Percentiles rank a stretch among this genome's conserved stretches.
Conservation (phyloP, 164 flowering plant genomes). For the Dillenia turbinata region DNA sequence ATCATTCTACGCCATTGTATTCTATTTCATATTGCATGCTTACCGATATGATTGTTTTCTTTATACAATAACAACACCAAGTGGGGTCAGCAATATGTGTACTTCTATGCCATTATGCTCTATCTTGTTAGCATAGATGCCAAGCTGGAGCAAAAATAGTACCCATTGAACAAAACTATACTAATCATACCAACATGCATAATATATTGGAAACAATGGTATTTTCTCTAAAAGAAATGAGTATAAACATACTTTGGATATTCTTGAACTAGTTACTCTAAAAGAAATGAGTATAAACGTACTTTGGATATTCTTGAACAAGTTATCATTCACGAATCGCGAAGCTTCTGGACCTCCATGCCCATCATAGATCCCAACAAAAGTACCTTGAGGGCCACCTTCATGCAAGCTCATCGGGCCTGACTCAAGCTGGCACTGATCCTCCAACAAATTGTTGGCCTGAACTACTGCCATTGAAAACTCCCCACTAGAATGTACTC, state of each 20-base stretch:
- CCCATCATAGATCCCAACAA: conserved; percentile 90
- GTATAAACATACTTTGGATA: conserved; percentile 59
- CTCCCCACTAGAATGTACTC: conserved; percentile 73
- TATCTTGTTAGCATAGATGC: background rate
- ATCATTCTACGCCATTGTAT: too few species aligned
- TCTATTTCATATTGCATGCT: too few species aligned
- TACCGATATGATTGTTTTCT: too few species aligned
- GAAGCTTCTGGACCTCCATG: conserved; percentile 97
- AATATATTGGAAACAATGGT: too few species aligned
- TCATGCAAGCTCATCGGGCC: conserved; percentile 68
- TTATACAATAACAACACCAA: too few species aligned
- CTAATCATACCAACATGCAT: too few species aligned
- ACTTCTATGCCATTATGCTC: background rate
- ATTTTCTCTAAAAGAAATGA: background rate
- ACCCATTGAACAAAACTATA: too few species aligned
- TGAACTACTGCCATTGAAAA: conserved; percentile 90
- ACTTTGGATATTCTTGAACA: conserved; percentile 73
- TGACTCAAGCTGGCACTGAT: conserved; percentile 80
- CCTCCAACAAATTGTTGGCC: conserved; percentile 76
- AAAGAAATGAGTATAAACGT: conserved; percentile 21
- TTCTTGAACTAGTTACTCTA: conserved; percentile 40
- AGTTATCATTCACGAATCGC: conserved; percentile 54
- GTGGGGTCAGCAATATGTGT: too few species aligned
- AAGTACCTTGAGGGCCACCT: conserved; percentile 77
- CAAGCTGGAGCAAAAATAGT: too few species aligned